A percentile compares a stretch with the other conserved stretches of the same genome.
phyloP scores from a whole-genome alignment of 495 filamentous ascomycete species.

The Talaromyces trachyspermus region DNA sequence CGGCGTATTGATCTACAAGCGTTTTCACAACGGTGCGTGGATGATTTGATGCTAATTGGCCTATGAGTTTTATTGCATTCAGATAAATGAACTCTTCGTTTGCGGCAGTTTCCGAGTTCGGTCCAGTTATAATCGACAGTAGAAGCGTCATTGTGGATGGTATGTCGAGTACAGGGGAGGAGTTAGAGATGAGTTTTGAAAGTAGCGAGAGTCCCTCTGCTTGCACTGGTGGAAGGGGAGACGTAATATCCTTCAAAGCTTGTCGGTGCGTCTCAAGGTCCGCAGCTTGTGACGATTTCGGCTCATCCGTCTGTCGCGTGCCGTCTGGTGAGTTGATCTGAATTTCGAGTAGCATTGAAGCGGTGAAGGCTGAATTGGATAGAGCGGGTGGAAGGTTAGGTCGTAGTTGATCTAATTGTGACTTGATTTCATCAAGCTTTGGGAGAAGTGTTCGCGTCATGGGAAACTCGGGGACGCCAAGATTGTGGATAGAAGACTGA shows the following conservation, averaged over 20 bases:
- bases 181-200: constrained; percentile 51
- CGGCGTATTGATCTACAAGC: constrained; percentile 62
- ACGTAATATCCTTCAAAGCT: constrained; percentile 67
- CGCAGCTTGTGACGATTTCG: constrained; percentile 39
- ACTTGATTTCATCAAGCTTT: constrained; percentile 44
- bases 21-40: constrained; percentile 57
- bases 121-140: constrained; percentile 56
- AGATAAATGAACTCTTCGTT: constrained; percentile 71
- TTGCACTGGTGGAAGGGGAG: constrained; percentile 67
- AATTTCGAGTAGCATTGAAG: constrained; percentile 47
- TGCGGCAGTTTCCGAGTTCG: constrained; percentile 19
- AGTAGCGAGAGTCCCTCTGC: constrained; percentile 71
- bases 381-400: constrained; percentile 27
- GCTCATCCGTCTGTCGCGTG: constrained; percentile 22
- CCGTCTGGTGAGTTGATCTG: constrained; percentile 50
- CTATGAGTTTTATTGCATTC: constrained; percentile 60
- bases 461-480: constrained; percentile 56
- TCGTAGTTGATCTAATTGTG: constrained; percentile 37
- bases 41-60: constrained; percentile 56
- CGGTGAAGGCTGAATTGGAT: constrained; percentile 41
- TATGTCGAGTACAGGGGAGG: constrained; percentile 63
- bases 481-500: constrained; percentile 62
- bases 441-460: constrained; percentile 37
- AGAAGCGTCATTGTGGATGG: constrained; percentile 59
- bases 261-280: constrained; percentile 65